Evolutionary conservation across 768 basidiomycete species (phyloP).

Genomic region (Mrakia frigida): DNA sequence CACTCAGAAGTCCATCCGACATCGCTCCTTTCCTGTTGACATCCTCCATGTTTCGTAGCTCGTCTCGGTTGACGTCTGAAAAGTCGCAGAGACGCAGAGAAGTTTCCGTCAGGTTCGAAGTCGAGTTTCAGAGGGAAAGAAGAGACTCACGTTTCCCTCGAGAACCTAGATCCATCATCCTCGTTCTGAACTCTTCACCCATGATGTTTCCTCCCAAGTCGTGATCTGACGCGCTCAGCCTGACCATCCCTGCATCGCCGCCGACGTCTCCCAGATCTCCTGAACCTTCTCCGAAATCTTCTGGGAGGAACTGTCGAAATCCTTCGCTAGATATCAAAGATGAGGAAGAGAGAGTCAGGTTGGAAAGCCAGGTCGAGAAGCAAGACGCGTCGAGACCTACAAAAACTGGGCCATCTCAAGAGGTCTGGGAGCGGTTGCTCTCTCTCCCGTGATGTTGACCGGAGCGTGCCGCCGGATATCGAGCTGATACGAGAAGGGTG

Average conservation of each 20-base stretch:
- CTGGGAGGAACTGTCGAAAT: slow-evolving; percentile 7
- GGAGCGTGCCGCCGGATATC: slow-evolving; percentile 4
- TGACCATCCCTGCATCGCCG: not conserved
- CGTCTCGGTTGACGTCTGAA: not conserved
- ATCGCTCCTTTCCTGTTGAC: not conserved
- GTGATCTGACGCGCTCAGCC: slow-evolving; percentile 15
- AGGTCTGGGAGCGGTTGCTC: not conserved
- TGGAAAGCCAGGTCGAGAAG: too few relatives aligned
- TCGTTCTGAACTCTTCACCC: slow-evolving; percentile 6
- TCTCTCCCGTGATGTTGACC: not conserved
- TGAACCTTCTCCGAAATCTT: slow-evolving; percentile 15
- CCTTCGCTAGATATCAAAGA: slow-evolving; percentile 15
- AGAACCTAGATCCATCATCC: slow-evolving; percentile 1
- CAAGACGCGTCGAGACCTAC: not conserved
- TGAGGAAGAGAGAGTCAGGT: not conserved
- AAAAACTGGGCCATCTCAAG: not conserved
- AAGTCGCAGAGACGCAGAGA: not conserved
- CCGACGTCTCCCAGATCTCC: slow-evolving; percentile 12
- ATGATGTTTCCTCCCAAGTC: slow-evolving; percentile 24
- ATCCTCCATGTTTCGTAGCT: slow-evolving; percentile 5
- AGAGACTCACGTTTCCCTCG: not conserved
- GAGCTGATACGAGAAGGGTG: slow-evolving; percentile 3
- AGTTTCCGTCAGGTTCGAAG: too few relatives aligned
- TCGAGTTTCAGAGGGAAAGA: too few relatives aligned
- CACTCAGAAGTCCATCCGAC: slow-evolving; percentile 5